Percentiles rank a stretch among this genome's conserved stretches.
Conservation (phyloP, 2,329 filamentous ascomycete species). For the Cladophialophora chaetospira region DNA sequence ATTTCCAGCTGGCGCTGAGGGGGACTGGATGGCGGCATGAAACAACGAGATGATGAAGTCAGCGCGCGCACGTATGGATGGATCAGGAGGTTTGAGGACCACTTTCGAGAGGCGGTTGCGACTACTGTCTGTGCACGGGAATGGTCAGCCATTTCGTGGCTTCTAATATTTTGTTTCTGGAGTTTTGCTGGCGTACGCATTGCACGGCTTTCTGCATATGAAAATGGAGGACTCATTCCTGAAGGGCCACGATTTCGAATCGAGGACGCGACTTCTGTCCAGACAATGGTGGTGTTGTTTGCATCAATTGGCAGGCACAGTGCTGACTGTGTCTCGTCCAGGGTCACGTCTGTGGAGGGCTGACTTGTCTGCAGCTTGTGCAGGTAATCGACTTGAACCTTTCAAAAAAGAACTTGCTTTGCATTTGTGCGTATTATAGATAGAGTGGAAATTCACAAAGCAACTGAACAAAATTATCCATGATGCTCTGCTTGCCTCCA, state of each 20-base stretch:
- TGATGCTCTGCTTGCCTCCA: not conserved
- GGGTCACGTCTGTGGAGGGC: not conserved
- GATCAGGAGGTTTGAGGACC: conserved; percentile 5
- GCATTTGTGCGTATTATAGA: conserved; percentile 10
- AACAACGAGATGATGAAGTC: not conserved
- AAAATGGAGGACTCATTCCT: not conserved
- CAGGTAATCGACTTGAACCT: not conserved
- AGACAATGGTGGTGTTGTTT: not conserved
- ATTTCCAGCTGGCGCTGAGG: conserved; percentile 1
- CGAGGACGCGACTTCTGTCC: not conserved
- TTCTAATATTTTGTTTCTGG: not conserved
- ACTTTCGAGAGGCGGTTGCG: not conserved
- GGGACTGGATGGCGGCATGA: not conserved
- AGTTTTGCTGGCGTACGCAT: not conserved
- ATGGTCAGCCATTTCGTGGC: not conserved
- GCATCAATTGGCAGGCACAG: not conserved
- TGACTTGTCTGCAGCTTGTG: not conserved
- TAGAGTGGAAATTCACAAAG: conserved; percentile 1
- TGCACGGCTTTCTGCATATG: not conserved
- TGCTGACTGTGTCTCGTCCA: not conserved
- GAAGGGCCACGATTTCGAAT: not conserved
- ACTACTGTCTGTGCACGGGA: not conserved
- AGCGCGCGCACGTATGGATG: not conserved
- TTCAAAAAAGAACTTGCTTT: conserved; percentile 8
- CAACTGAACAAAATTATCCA: not conserved